These are phyloP conservation scores for Silene noctiflora DNA, from an alignment of 179 eudicot species.

Conservation along the genomic window DNA sequence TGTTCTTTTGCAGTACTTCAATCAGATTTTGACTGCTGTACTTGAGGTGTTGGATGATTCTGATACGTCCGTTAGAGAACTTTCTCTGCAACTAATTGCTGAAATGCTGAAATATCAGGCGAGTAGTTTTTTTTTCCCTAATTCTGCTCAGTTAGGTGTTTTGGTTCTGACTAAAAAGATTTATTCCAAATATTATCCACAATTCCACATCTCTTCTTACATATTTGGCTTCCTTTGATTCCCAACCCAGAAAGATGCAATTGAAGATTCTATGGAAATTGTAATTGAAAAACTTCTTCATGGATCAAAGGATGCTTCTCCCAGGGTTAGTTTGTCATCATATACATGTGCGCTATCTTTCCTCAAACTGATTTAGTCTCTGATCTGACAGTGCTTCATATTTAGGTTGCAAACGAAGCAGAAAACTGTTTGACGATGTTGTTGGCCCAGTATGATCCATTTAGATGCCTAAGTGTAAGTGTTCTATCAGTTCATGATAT, in stretches of 20 bases:
- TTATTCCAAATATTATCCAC: background rate
- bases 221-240: background rate
- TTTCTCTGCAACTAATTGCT: slow-evolving; percentile 57
- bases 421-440: slow-evolving; percentile 76
- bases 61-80: slow-evolving; percentile 66
- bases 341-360: background rate
- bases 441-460: slow-evolving; percentile 85
- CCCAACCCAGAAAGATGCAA: slow-evolving; percentile 61
- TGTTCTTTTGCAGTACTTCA: slow-evolving; percentile 72
- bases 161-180: background rate
- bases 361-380: background rate
- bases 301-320: slow-evolving; percentile 55
- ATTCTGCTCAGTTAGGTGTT: background rate
- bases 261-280: slow-evolving; percentile 93
- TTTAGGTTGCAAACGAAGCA: slow-evolving; percentile 84
- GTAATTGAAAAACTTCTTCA: slow-evolving; percentile 88
- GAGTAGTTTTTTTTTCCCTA: background rate
- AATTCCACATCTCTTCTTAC: background rate
- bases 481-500: background rate
- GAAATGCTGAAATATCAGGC: slow-evolving; percentile 98
- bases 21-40: slow-evolving; percentile 78
- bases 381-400: slow-evolving; percentile 9
- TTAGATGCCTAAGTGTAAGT: slow-evolving; percentile 85
- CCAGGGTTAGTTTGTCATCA: slow-evolving; percentile 46
- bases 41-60: slow-evolving; percentile 81